Conservation (phyloP, 1,139 yeast species). For the Geotrichum klebahnii region DNA sequence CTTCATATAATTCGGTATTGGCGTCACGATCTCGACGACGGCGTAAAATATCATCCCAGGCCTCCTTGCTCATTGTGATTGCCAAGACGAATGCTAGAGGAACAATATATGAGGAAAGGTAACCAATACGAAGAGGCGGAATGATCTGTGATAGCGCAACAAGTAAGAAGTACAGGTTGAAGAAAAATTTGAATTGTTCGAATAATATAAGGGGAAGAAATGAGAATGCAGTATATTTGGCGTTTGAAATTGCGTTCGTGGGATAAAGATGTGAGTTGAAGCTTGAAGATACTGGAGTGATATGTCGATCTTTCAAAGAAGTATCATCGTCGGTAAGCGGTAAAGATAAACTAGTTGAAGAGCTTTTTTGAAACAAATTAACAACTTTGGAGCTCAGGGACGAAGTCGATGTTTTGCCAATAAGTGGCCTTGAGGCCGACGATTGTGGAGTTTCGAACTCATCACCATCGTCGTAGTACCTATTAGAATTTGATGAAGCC, state of each 20-base stretch:
- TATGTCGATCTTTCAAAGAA: conserved; percentile 19
- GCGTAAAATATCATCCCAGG: conserved; percentile 86
- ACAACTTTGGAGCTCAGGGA: conserved; percentile 23
- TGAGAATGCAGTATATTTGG: conserved; percentile 84
- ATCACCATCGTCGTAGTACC: conserved; percentile 1
- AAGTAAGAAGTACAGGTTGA: conserved; percentile 81
- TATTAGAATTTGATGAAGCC: conserved; percentile 4
- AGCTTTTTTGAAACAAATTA: conserved; percentile 13
- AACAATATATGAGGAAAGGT: conserved; percentile 84
- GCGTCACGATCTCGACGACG: conserved; percentile 87
- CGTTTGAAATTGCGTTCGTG: conserved; percentile 84
- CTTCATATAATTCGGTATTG: conserved; percentile 76
- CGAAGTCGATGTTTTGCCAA: conserved; percentile 22
- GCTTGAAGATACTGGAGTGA: conserved; percentile 15
- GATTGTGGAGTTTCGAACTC: not conserved
- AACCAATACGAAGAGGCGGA: conserved; percentile 91
- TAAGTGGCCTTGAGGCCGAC: conserved; percentile 8
- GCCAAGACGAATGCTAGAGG: conserved; percentile 89
- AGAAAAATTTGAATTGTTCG: conserved; percentile 95
- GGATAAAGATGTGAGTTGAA: conserved; percentile 45
- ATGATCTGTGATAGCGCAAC: conserved; percentile 92
- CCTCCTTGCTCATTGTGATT: conserved; percentile 94
- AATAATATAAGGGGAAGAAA: conserved; percentile 84
- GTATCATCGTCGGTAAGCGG: conserved; percentile 17
- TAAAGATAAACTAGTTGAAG: conserved; percentile 9